Evolutionary conservation across 2,329 filamentous ascomycete genomes (phyloP).

Genomic region (Xylaria sp.): DNA sequence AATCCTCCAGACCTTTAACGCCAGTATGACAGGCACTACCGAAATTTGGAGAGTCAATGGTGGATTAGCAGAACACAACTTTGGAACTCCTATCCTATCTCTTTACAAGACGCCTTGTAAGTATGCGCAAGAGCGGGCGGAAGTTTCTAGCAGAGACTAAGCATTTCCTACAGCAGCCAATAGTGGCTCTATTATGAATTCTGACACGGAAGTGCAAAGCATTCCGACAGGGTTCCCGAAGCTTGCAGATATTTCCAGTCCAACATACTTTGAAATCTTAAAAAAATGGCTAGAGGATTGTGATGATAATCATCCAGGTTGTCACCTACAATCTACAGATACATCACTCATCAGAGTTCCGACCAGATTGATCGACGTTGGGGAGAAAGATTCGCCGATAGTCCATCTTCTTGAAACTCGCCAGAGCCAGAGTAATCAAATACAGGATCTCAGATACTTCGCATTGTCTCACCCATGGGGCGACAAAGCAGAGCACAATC

Average conservation of each 20-base stretch:
- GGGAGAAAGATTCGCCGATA: neutral
- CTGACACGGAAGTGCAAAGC: neutral
- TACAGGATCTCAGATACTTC: slow-evolving; percentile 29
- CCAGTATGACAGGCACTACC: neutral
- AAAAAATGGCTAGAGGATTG: slow-evolving; percentile 36
- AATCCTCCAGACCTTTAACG: neutral
- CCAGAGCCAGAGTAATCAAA: neutral
- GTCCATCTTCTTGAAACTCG: slow-evolving; percentile 30
- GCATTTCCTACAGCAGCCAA: neutral
- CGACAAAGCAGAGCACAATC: slow-evolving; percentile 32
- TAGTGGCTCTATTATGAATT: no score
- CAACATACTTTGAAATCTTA: slow-evolving; percentile 27
- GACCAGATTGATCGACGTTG: slow-evolving; percentile 36
- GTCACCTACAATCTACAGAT: neutral
- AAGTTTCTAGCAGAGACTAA: neutral
- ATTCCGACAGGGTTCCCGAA: slow-evolving; percentile 19
- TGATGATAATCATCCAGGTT: slow-evolving; percentile 29
- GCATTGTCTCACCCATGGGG: slow-evolving; percentile 43
- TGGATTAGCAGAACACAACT: neutral
- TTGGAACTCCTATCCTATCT: slow-evolving; percentile 9
- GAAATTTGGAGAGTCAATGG: slow-evolving; percentile 23
- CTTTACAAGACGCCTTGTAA: slow-evolving; percentile 18
- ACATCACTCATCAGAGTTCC: slow-evolving; percentile 7
- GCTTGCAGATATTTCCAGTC: slow-evolving; percentile 17
- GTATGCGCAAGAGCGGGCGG: neutral